Percentiles rank a stretch among this genome's conserved stretches.
Conservation (phyloP, 1,284 basidiomycete species). For the Malassezia cuniculi region DNA sequence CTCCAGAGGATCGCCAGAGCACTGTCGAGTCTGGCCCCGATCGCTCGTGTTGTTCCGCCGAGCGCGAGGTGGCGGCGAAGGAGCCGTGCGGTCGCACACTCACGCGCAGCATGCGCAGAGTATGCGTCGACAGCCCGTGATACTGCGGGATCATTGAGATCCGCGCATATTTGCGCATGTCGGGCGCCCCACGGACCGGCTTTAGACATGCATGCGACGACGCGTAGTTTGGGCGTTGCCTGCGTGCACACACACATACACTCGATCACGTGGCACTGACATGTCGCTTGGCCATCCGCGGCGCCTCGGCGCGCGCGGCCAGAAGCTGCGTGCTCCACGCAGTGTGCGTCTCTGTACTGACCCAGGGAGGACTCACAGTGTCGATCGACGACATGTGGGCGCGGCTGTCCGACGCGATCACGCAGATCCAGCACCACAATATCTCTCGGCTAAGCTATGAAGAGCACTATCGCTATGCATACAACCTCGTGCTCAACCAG, state of each 20-base stretch:
- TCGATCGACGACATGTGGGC: constrained; percentile 51
- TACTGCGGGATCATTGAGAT: constrained; percentile 4
- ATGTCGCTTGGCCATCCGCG: constrained; percentile 14
- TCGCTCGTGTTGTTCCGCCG: not conserved
- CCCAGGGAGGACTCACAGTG: constrained; percentile 31
- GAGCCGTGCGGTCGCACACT: constrained; percentile 4
- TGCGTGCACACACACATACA: not conserved
- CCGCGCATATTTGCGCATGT: constrained; percentile 7
- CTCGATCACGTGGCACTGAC: not conserved
- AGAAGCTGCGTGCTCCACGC: constrained; percentile 13
- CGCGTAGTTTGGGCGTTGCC: not conserved
- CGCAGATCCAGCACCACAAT: constrained; percentile 89
- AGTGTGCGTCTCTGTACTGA: constrained; percentile 3
- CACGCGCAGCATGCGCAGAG: not conserved
- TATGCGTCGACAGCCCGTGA: constrained; percentile 2
- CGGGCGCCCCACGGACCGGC: constrained; percentile 6
- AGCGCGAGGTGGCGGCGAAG: constrained; percentile 1
- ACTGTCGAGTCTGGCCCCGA: constrained; percentile 19
- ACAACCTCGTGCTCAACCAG: constrained; percentile 50
- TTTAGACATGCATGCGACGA: not conserved
- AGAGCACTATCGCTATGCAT: constrained; percentile 60
- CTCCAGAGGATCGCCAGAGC: constrained; percentile 26
- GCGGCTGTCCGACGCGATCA: constrained; percentile 66
- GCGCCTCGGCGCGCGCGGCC: constrained; percentile 11
- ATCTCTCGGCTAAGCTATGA: constrained; percentile 86